Evolutionary conservation across 495 filamentous ascomycete species (phyloP).

Genomic region (Penicillium antarcticum): DNA sequence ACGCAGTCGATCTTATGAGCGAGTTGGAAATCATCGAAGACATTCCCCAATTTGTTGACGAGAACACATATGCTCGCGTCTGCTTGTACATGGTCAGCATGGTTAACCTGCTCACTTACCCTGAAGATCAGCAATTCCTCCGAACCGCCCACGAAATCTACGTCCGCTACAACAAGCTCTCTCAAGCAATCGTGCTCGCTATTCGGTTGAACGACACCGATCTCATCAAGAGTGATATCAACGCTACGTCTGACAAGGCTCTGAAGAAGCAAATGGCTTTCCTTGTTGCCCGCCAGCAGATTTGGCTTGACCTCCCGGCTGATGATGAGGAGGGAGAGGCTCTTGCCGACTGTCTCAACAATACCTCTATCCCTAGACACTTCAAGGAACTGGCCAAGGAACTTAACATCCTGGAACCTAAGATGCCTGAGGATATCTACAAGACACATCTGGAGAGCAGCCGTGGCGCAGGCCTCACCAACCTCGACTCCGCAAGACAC

Average conservation of each 20-base stretch:
- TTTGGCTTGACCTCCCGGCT: constrained; percentile 64
- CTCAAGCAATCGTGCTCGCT: constrained; percentile 89
- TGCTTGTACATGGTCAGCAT: constrained; percentile 99
- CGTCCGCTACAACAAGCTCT: constrained; percentile 81
- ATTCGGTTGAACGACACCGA: constrained; percentile 87
- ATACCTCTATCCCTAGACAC: constrained; percentile 81
- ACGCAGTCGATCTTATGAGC: constrained; percentile 94
- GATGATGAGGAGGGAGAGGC: constrained; percentile 68
- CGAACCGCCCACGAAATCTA: constrained; percentile 89
- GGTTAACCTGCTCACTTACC: constrained; percentile 95
- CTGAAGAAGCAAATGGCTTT: constrained; percentile 94
- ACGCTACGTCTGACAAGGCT: constrained; percentile 73
- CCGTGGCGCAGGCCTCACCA: constrained; percentile 84
- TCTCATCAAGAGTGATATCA: constrained; percentile 74
- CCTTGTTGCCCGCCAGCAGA: constrained; percentile 86
- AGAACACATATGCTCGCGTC: constrained; percentile 88
- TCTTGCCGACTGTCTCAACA: constrained; percentile 78
- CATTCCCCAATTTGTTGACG: constrained; percentile 84
- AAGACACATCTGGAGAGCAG: constrained; percentile 97
- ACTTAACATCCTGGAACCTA: constrained; percentile 93
- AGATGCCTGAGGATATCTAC: constrained; percentile 98
- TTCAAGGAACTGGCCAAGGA: constrained; percentile 94
- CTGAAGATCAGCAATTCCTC: constrained; percentile 94
- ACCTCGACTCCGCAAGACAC: constrained; percentile 90
- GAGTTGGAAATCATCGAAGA: constrained; percentile 95